Conservation (phyloP, 1,139 yeast genomes). For the Blastobotrys buckinghamii region DNA sequence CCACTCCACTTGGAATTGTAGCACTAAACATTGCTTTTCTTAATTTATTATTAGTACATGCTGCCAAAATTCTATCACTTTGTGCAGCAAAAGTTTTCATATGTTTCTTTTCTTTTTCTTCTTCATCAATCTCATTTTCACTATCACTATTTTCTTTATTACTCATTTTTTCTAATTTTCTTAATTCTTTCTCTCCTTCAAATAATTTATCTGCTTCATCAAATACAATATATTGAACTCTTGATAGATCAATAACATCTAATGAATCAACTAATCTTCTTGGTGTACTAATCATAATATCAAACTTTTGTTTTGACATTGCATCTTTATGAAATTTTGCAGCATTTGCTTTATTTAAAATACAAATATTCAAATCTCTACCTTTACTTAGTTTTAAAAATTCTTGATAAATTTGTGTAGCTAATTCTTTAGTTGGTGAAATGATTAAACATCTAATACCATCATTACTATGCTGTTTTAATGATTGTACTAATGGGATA, state of each 20-base stretch:
- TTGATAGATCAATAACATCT: constrained; percentile 51
- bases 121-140: constrained; percentile 2
- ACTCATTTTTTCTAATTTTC: constrained; percentile 9
- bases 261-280: constrained; percentile 76
- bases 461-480: constrained; percentile 23
- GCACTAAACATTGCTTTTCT: constrained; percentile 86
- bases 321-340: constrained; percentile 57
- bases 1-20: constrained; percentile 90
- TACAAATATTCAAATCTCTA: constrained; percentile 54
- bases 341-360: constrained; percentile 72
- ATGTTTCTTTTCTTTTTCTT: not conserved
- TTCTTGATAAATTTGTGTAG: constrained; percentile 76
- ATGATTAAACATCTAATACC: constrained; percentile 74
- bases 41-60: constrained; percentile 48
- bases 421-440: constrained; percentile 91
- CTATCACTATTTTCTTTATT: not conserved
- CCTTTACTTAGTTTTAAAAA: constrained; percentile 48
- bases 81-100: constrained; percentile 60
- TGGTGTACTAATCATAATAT: constrained; percentile 83
- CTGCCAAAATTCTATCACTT: constrained; percentile 74
- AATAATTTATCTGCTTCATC: constrained; percentile 97
- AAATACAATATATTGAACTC: constrained; percentile 67
- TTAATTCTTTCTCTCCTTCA: constrained; percentile 46
- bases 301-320: constrained; percentile 59
- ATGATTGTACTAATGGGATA: constrained; percentile 66